Evolutionary conservation across 2,329 filamentous ascomycete species (phyloP).

Genomic region (Ilyonectria robusta): DNA sequence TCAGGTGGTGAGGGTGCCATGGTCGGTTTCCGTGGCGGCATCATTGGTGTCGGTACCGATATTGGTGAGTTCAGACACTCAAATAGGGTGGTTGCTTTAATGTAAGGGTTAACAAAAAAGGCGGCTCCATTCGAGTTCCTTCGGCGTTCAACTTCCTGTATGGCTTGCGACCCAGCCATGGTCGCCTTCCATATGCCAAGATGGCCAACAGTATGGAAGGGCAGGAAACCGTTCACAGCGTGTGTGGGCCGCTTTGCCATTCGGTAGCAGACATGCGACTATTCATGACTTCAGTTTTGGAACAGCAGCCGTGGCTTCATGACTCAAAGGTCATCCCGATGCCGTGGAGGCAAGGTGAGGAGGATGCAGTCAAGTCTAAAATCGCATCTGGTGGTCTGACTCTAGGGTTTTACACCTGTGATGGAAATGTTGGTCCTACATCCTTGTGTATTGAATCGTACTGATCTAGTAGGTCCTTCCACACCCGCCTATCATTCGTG

Average conservation of each 20-base stretch:
- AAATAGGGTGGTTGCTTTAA: neutral
- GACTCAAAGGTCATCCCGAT: conserved; percentile 54
- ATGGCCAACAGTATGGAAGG: conserved; percentile 54
- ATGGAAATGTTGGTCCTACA: conserved; percentile 21
- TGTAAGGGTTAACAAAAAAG: conserved; percentile 42
- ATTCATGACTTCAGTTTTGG: conserved; percentile 49
- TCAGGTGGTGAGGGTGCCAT: conserved; percentile 57
- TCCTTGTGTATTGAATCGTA: conserved; percentile 7
- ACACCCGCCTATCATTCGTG: conserved; percentile 55
- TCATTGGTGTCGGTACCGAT: conserved; percentile 55
- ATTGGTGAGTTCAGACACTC: conserved; percentile 43
- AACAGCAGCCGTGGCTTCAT: conserved; percentile 52
- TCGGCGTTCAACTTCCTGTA: conserved; percentile 51
- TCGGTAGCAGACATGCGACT: conserved; percentile 40
- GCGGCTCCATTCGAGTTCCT: conserved; percentile 51
- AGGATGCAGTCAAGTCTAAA: conserved; percentile 43
- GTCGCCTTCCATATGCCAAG: conserved; percentile 49
- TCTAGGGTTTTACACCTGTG: conserved; percentile 53
- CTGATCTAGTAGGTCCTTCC: conserved; percentile 47
- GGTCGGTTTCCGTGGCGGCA: conserved; percentile 51
- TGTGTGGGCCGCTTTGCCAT: conserved; percentile 52
- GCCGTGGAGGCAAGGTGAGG: conserved; percentile 52
- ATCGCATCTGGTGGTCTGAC: conserved; percentile 41
- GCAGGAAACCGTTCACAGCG: conserved; percentile 51
- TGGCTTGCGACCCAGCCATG: conserved; percentile 45